Percentiles rank a stretch among this genome's conserved stretches.
phyloP scores from a whole-genome alignment of 2,329 filamentous ascomycete species.

The Thelonectria rubi region DNA sequence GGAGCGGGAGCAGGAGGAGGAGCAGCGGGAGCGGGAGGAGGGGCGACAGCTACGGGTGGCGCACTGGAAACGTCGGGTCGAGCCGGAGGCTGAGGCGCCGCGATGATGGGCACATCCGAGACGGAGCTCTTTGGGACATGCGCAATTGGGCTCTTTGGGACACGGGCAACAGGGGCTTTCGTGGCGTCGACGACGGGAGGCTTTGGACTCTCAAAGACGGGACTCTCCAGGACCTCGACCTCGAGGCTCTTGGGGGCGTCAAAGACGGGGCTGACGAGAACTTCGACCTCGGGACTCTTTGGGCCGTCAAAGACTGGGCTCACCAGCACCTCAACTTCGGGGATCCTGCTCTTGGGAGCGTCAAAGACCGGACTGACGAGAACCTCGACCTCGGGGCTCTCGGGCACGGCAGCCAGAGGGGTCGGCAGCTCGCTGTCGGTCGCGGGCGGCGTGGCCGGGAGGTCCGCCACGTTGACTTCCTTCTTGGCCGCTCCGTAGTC shows the following conservation, averaged over 20 bases:
- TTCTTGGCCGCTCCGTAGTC: slow-evolving; percentile 16
- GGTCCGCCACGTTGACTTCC: background rate
- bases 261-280: background rate
- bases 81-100: slow-evolving; percentile 27
- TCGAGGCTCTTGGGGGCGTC: background rate
- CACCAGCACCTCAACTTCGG: background rate
- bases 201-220: background rate
- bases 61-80: slow-evolving; percentile 24
- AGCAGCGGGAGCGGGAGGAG: background rate
- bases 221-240: slow-evolving; percentile 12
- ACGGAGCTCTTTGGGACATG: slow-evolving; percentile 14
- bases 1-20: slow-evolving; percentile 13
- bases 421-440: slow-evolving; percentile 21
- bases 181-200: background rate
- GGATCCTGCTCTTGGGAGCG: background rate
- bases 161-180: background rate
- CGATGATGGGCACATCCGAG: slow-evolving; percentile 15
- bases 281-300: background rate
- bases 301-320: slow-evolving; percentile 19
- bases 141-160: background rate
- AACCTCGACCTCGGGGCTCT: slow-evolving; percentile 15
- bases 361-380: background rate
- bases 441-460: background rate
- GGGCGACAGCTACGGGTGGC: background rate
- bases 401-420: slow-evolving; percentile 30